Conservation (phyloP, 2,329 filamentous ascomycete genomes). For the Parastagonospora avenae region DNA sequence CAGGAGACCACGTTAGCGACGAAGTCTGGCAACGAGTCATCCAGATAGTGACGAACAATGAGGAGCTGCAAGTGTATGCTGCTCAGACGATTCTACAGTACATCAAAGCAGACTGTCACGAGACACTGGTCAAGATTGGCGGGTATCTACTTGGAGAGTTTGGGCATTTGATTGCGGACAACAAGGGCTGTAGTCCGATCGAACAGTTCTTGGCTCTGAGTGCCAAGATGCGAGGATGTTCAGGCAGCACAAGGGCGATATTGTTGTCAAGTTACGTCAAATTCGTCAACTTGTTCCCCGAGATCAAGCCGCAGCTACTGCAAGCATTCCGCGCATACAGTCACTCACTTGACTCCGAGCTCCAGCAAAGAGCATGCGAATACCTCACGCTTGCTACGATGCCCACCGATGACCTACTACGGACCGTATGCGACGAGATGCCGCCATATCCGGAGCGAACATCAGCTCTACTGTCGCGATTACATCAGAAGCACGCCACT, state of each 20-base stretch:
- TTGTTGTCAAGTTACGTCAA: slow-evolving; percentile 96
- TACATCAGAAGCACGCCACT: slow-evolving; percentile 92
- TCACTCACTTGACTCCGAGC: slow-evolving; percentile 90
- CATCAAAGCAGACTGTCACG: slow-evolving; percentile 93
- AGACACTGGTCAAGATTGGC: slow-evolving; percentile 96
- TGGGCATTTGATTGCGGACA: slow-evolving; percentile 93
- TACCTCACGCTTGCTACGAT: slow-evolving; percentile 85
- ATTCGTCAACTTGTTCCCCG: slow-evolving; percentile 96
- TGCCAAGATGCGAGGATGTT: slow-evolving; percentile 85
- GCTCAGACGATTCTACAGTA: slow-evolving; percentile 92
- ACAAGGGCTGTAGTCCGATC: slow-evolving; percentile 88
- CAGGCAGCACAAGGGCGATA: slow-evolving; percentile 88
- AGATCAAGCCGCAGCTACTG: slow-evolving; percentile 94
- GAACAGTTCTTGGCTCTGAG: slow-evolving; percentile 96
- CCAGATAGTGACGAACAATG: slow-evolving; percentile 98
- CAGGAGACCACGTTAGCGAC: slow-evolving; percentile 96
- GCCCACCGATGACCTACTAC: slow-evolving; percentile 86
- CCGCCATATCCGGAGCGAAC: slow-evolving; percentile 94
- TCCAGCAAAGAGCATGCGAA: slow-evolving; percentile 95
- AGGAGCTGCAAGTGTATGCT: slow-evolving; percentile 95
- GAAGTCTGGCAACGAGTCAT: slow-evolving; percentile 99
- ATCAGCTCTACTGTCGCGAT: slow-evolving; percentile 85
- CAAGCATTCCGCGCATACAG: slow-evolving; percentile 91
- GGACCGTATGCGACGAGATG: slow-evolving; percentile 98
- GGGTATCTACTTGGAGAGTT: slow-evolving; percentile 97